Base-by-base conservation (phyloP, 306 rosid genomes). In the Malus sieversii region DNA sequence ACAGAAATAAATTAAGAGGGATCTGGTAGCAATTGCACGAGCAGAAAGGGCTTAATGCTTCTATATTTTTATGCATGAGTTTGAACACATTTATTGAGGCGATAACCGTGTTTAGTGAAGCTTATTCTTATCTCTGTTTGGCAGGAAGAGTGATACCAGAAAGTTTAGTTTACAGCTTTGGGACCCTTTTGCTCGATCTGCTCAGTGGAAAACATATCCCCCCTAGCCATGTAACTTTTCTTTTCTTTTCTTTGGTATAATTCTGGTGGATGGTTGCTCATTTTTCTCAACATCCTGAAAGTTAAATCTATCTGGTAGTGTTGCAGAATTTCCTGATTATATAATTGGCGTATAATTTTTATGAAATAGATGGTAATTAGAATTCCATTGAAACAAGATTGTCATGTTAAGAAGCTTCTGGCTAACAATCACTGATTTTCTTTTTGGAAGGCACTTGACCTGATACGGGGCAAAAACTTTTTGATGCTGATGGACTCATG, bases 141-240 rank as follows among this genome's bases (percentile, higher is more conserved):
- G 73, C 92, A 93, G 98, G 98, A 83, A 89, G 98, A 79, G 85
- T 93, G 82, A 89, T 85, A 35, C 72, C 89, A 75, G 98, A 93
- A 82, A 93, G 98, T 84, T 96, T 93, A 74, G 82, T 93, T 66
- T 90, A 89, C 85, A 93, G 93, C 87, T 93, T 93, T 71, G 98
- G 98, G 48, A 93, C 98, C 72, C 87, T 93, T 35, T 80, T 90
- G 88, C 98, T 93, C 4, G 98, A 90, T 87, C 97, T 93, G 74
- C 86, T 93, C 76, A 93, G 98, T 75, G 98, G 98, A 80, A 93
- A 93, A 82, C 98, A 93, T 82, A 93, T 93, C 40, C 98, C 98
- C 30, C 98, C 97, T 0, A 90, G 96, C 82, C 98, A 90, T 84
- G 98, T 93, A 89, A 53, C 61, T 64, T 53, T 72, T 73, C 70